Evolutionary conservation across 257 asterid genomes (phyloP).

Genomic region (Cordia subcordata): DNA sequence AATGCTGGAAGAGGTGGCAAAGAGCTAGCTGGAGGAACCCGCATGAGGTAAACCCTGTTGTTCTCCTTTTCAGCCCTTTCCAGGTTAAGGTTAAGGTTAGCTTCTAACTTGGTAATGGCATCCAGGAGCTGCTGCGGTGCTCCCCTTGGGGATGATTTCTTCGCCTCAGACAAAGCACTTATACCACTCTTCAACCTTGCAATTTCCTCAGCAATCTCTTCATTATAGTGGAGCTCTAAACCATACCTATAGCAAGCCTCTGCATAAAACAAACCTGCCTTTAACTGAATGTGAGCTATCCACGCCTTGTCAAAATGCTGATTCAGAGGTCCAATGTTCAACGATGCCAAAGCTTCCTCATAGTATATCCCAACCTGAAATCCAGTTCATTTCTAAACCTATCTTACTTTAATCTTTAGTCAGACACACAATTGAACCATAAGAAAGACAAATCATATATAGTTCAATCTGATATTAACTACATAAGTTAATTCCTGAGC

Average conservation of each 20-base stretch:
- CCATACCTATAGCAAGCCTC: slow-evolving; percentile 92
- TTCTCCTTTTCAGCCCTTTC: slow-evolving; percentile 95
- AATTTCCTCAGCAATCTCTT: slow-evolving; percentile 96
- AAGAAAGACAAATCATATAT: too few relatives aligned
- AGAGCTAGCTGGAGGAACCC: slow-evolving; percentile 87
- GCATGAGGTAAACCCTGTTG: slow-evolving; percentile 91
- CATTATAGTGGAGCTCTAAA: slow-evolving; percentile 89
- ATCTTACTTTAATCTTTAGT: slow-evolving; percentile 4
- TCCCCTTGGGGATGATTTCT: slow-evolving; percentile 74
- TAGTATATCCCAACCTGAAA: slow-evolving; percentile 80
- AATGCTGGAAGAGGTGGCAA: slow-evolving; percentile 77
- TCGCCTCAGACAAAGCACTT: slow-evolving; percentile 63
- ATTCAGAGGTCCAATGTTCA: slow-evolving; percentile 65
- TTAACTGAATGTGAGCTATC: slow-evolving; percentile 86
- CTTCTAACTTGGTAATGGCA: slow-evolving; percentile 68
- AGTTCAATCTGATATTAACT: neutral
- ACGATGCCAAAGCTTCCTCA: slow-evolving; percentile 86
- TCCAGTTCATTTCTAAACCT: slow-evolving; percentile 11
- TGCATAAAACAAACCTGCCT: slow-evolving; percentile 89
- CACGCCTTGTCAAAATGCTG: slow-evolving; percentile 93
- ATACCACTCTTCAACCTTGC: slow-evolving; percentile 90
- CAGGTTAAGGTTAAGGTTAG: slow-evolving; percentile 59
- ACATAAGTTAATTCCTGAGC: too few relatives aligned
- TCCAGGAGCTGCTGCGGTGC: slow-evolving; percentile 86
- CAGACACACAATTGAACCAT: slow-evolving; percentile 5